Conservation (phyloP, 306 rosid species). For the Sophora flavescens region DNA sequence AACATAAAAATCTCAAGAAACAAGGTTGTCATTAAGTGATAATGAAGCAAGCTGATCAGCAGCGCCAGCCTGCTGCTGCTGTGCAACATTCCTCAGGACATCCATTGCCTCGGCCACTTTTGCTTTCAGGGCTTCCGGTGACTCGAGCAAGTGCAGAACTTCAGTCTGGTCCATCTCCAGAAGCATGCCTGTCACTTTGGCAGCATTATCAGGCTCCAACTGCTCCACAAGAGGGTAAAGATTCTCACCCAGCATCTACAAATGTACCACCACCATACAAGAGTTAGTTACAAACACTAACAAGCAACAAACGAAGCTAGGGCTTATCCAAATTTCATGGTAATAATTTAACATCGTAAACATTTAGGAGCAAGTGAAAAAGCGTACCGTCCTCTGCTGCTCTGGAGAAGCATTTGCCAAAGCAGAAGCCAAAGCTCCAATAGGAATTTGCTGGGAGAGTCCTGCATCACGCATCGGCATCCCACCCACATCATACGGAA, state of each 20-base stretch:
- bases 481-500: constrained; percentile 89
- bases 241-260: constrained; percentile 97
- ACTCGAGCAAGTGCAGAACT: constrained; percentile 95
- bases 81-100: constrained; percentile 90
- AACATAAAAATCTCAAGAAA: constrained; percentile 59
- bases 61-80: constrained; percentile 88
- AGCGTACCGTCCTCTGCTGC: constrained; percentile 93
- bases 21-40: constrained; percentile 81
- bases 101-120: constrained; percentile 99
- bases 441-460: constrained; percentile 78
- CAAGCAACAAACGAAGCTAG: neutral
- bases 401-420: constrained; percentile 95
- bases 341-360: constrained; percentile 2
- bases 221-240: constrained; percentile 99
- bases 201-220: constrained; percentile 95
- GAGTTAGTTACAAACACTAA: constrained; percentile 33
- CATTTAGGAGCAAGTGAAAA: neutral
- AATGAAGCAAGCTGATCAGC: constrained; percentile 84
- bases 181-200: constrained; percentile 99
- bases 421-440: constrained; percentile 94
- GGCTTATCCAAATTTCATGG: neutral
- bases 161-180: constrained; percentile 99
- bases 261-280: constrained; percentile 29
- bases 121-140: constrained; percentile 95
- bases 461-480: constrained; percentile 85